Base-by-base conservation (phyloP, 305 asterid species). In the Rubia tinctorum region DNA sequence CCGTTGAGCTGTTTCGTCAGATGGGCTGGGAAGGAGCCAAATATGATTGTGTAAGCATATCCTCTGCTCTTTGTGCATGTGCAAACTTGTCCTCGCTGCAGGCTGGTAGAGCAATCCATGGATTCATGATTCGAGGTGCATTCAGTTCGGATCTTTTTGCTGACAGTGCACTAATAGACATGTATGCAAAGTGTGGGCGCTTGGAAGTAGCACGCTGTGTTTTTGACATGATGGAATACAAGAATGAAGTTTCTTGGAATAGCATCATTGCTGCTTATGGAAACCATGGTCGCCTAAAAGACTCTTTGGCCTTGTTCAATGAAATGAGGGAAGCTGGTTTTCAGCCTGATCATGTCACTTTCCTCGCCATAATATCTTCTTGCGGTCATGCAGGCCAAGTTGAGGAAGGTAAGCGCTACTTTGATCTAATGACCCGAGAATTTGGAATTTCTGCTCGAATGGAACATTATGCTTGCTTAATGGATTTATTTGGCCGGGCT, bases 181-280 rank as follows among this genome's bases (percentile, higher is more conserved):
- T 81, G 88, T 91, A 93, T 68, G 94, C 96, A 63, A 91, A 93
- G 85, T 88, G 97, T 49, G 97, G 97, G 20, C 76, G 82, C 43
- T 75, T 93, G 78, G 80, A 84, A 30, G 61, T 78, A 70, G 97
- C 96, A 5, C 84, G 88, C 22, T 64, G 70, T 27, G 88, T 82
- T 53, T 90, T 91, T 77, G 83, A 91, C 82, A 10, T 67, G 51
- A 93, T 88, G 94, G 85, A 73, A 3, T 47, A 66, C 63, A 85
- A 75, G 77, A 90, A 84, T 39, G 96, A 93, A 79, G 98, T 93
- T 71, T 91, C 97, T 25, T 93, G 98, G 97, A 93, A 91, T 55
- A 90, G 96, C 76, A 90, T 93, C 23, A 90, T 93, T 22, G 86
- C 96, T 62, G 97, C 98, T 53, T 88, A 90, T 73, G 98, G 96